These are phyloP conservation scores for Plectosphaerella plurivora DNA, from an alignment of 2,329 filamentous ascomycete genomes.

Conservation along the genomic window DNA sequence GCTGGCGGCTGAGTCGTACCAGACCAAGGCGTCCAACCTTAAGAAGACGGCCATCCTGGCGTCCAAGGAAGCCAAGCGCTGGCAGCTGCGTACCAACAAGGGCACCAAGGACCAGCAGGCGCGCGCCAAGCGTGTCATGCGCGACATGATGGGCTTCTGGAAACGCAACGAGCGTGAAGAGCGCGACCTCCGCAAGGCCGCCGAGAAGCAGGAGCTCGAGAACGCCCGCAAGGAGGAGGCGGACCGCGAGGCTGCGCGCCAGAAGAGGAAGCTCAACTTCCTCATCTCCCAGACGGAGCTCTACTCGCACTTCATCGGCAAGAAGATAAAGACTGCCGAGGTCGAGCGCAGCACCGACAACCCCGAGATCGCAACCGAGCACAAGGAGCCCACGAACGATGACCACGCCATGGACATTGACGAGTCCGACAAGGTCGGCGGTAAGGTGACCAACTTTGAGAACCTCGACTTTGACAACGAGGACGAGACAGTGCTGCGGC, in stretches of 20 bases:
- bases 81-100: constrained; percentile 98
- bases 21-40: constrained; percentile 87
- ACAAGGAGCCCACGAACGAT: constrained; percentile 34
- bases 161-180: constrained; percentile 98
- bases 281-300: constrained; percentile 97
- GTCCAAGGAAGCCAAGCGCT: constrained; percentile 93
- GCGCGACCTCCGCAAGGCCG: constrained; percentile 86
- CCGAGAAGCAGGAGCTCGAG: constrained; percentile 93
- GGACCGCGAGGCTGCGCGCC: constrained; percentile 92
- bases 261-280: constrained; percentile 99
- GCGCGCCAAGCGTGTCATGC: constrained; percentile 94
- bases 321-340: constrained; percentile 97
- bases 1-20: constrained; percentile 78
- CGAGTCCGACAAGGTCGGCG: constrained; percentile 49
- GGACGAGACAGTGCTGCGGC: constrained; percentile 75
- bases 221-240: constrained; percentile 96
- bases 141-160: constrained; percentile 99
- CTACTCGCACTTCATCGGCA: constrained; percentile 98
- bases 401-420: constrained; percentile 40
- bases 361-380: constrained; percentile 60
- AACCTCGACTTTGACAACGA: constrained; percentile 94
- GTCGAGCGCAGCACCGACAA: constrained; percentile 88
- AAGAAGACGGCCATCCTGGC: constrained; percentile 97
- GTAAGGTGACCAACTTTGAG: constrained; percentile 89
- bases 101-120: constrained; percentile 97